Base-by-base conservation (phyloP, 345 rosid genomes). In the Ceriops decandra region DNA sequence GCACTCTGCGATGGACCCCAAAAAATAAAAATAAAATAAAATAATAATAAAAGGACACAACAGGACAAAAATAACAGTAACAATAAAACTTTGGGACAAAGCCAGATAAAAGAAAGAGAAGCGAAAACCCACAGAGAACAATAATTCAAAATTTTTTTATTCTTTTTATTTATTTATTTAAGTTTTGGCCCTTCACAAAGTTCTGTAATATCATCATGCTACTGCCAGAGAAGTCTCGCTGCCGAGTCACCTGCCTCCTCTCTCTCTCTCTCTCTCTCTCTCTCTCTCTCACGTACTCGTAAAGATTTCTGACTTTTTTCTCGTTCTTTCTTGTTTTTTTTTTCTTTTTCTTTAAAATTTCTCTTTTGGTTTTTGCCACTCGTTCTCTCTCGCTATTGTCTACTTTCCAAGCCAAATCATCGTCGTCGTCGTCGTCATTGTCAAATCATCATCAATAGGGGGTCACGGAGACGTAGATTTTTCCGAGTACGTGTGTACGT, bases 91-190 rank as follows among this genome's bases (percentile, higher is more conserved):
- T 1, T 35, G 28, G 22, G 38, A 62, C 57, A 57, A 60, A 67
- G 36, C 36, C 10, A 33, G 9, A 7, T 7, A 63, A 72, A 76
- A 74, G 77, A 52, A 64, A 46, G 81, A 74, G 76, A 35, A 79
- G 74, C 68, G 81, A 71, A 71, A 69, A 47, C 56, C 24, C 70
- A 15, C 72, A 42, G 56, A 66, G 27, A 30, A 70, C 86, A 78
- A 83, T 80, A 59, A 81, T 77, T 42, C 5, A 0, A 9, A 13
- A 3, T 11, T 13, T 42, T 11, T 42, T 42, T 42, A 11, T 11
- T 42, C 13, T 2, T 30, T 30, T 30, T 30, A 30, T 30, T 30
- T 5, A 24, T 24, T 24, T 24, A 24, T 24, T 24, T 24, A 24
- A 24, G 26, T 24, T 28, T 28, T 28, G 30, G 30, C 5, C 17